These are phyloP conservation scores for Cystobasidium sp. DNA, from an alignment of 1,284 basidiomycete species.

Conservation along the genomic window DNA sequence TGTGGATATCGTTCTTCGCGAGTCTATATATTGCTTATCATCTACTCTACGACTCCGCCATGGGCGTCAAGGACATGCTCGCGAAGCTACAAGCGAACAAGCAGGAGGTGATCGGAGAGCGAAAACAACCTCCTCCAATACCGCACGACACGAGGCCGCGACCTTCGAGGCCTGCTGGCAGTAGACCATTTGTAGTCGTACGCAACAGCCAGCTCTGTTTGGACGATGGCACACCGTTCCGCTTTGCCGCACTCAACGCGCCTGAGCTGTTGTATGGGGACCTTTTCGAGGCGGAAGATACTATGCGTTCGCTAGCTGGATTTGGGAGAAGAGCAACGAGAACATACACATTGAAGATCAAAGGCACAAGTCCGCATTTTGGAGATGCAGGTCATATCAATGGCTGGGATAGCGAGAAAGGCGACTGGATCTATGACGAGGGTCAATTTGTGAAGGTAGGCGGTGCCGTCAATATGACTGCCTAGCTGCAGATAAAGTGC, in stretches of 20 bases:
- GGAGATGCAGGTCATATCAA: slow-evolving; percentile 51
- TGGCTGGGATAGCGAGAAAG: slow-evolving; percentile 49
- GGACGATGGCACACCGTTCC: slow-evolving; percentile 40
- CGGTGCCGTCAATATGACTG: neutral
- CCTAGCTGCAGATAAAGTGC: neutral
- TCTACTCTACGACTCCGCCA: slow-evolving; percentile 19
- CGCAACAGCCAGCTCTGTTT: slow-evolving; percentile 29
- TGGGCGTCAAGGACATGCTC: slow-evolving; percentile 38
- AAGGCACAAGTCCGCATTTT: slow-evolving; percentile 47
- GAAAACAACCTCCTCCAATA: slow-evolving; percentile 35
- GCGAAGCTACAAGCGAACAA: slow-evolving; percentile 14
- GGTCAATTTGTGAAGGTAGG: slow-evolving; percentile 49
- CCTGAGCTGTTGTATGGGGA: slow-evolving; percentile 52
- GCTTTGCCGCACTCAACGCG: slow-evolving; percentile 47
- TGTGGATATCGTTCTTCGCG: slow-evolving; percentile 30
- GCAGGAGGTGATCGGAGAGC: slow-evolving; percentile 22
- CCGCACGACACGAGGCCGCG: slow-evolving; percentile 31
- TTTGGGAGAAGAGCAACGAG: slow-evolving; percentile 51
- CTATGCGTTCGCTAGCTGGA: slow-evolving; percentile 43
- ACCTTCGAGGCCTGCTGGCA: slow-evolving; percentile 15
- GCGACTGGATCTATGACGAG: slow-evolving; percentile 54
- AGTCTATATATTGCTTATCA: slow-evolving; percentile 26
- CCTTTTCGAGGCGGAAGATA: slow-evolving; percentile 50
- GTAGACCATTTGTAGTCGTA: slow-evolving; percentile 27
- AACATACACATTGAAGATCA: slow-evolving; percentile 52